phyloP scores from a whole-genome alignment of 305 asterid species.

The Stenogyne calaminthoides region DNA sequence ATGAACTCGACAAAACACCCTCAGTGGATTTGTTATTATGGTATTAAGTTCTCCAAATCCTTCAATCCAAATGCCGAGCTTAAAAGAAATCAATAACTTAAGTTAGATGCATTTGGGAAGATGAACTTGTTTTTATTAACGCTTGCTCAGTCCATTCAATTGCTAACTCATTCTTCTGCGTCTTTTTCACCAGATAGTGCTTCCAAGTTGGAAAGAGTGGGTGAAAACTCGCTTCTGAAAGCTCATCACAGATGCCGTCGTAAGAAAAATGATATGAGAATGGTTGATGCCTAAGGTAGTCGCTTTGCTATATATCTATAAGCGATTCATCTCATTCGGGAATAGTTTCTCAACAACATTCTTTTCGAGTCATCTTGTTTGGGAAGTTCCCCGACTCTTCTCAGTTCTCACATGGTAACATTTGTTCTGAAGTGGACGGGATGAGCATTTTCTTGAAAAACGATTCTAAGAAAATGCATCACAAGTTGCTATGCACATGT shows the following conservation, averaged over 20 bases:
- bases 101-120: not conserved
- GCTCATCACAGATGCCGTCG: constrained; percentile 92
- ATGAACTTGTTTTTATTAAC: not conserved
- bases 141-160: not conserved
- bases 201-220: constrained; percentile 65
- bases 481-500: not conserved
- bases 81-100: not conserved
- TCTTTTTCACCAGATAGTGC: constrained; percentile 39
- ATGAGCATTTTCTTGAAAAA: constrained; percentile 14
- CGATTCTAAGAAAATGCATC: not conserved
- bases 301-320: not conserved
- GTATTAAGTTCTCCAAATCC: not conserved
- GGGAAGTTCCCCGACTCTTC: constrained; percentile 8
- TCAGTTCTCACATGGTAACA: not conserved
- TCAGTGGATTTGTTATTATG: not conserved
- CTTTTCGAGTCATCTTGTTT: not conserved
- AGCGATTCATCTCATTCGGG: not conserved
- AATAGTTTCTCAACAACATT: constrained; percentile 14
- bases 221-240: constrained; percentile 82
- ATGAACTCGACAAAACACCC: not conserved
- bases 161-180: not conserved
- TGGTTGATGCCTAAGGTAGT: constrained; percentile 43
- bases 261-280: constrained; percentile 76
- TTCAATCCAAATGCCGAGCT: not conserved
- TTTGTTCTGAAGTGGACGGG: not conserved